Base-by-base conservation (phyloP, 1,139 yeast genomes). In the Suzukiozyma palmioleophila region DNA sequence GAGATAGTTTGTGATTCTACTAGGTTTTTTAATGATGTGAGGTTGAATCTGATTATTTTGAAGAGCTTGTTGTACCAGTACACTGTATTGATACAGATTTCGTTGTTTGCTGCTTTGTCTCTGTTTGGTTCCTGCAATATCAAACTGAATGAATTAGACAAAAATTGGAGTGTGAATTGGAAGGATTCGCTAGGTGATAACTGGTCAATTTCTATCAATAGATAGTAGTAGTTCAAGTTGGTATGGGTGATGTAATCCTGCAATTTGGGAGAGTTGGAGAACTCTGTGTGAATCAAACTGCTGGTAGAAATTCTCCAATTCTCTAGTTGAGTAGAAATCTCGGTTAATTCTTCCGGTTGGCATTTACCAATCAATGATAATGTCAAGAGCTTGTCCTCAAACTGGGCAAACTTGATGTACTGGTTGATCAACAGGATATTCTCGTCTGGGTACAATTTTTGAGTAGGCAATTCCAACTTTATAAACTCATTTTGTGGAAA, bases 141-240 rank as follows among this genome's bases (percentile, higher is more conserved):
- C 36, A 69, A 56, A 8, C 71, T 59, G 46, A 69, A 69, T 18
- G 69, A 67, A 45, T 66, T 66, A 26, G 70, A 66, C 33, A 69
- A 53, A 43, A 66, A 71, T 43, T 69, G 74, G 24, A 69, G 55
- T 3, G 73, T 63, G 48, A 68, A 69, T 46, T 69, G 75, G 32
- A 62, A 59, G 37, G 66, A 60, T 41, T 67, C 67, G 14, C 64
- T 59, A 3, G 61, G 44, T 2, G 72, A 64, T 3, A 69, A 43
- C 48, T 67, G 73, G 49, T 70, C 76, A 24, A 70, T 45, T 46
- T 69, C 75, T 16, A 69, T 62, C 35, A 63, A 53, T 25, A 69
- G 49, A 44, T 65, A 70, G 47, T 63, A 69, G 47, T 65, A 69
- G 48, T 67, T 59, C 43, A 69, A 47, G 44, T 69, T 66, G 22